These are phyloP conservation scores for Berberis thunbergii DNA, from an alignment of 164 flowering plant genomes.

Conservation along the genomic window DNA sequence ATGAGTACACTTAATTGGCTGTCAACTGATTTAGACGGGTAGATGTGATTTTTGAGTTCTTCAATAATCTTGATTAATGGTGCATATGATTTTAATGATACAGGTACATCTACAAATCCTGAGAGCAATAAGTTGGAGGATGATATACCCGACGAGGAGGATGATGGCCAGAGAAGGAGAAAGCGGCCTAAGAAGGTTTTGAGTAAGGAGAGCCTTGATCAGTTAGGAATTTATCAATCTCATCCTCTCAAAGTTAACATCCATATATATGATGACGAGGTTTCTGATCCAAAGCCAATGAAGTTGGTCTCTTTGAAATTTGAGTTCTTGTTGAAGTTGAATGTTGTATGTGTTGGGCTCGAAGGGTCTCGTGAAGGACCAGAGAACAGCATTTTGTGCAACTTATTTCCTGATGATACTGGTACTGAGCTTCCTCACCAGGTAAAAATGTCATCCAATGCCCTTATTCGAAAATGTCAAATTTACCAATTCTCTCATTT, in stretches of 20 bases:
- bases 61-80: background rate
- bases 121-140: slow-evolving; percentile 65
- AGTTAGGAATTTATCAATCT: slow-evolving; percentile 51
- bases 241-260: slow-evolving; percentile 82
- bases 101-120: slow-evolving; percentile 37
- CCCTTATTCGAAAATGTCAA: background rate
- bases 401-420: slow-evolving; percentile 86
- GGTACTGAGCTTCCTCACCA: slow-evolving; percentile 92
- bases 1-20: background rate
- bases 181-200: slow-evolving; percentile 73
- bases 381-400: slow-evolving; percentile 61
- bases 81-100: background rate
- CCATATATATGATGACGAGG: slow-evolving; percentile 67
- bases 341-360: slow-evolving; percentile 80
- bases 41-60: background rate
- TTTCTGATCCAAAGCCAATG: slow-evolving; percentile 37
- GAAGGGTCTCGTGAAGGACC: slow-evolving; percentile 69
- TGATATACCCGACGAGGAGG: slow-evolving; percentile 82
- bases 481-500: too few species aligned
- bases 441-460: slow-evolving; percentile 32
- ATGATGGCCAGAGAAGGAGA: slow-evolving; percentile 94
- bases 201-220: slow-evolving; percentile 53
- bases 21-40: background rate
- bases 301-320: slow-evolving; percentile 73
- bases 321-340: slow-evolving; percentile 74